Evolutionary conservation across 2,329 filamentous ascomycete species (phyloP).

Genomic region (Lithohypha guttulata): DNA sequence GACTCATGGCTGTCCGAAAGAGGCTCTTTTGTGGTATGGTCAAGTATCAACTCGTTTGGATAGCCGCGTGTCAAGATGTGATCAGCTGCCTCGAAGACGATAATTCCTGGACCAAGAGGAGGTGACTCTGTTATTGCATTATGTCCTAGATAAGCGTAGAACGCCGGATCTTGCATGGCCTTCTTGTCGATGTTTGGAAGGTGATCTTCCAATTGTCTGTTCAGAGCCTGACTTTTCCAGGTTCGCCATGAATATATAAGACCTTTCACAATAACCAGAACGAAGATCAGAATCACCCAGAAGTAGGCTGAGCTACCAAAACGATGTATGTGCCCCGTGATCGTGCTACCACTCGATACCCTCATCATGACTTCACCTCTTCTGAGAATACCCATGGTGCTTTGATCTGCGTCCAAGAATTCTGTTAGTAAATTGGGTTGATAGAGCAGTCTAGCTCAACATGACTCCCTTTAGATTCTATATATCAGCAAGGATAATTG

Average conservation of each 20-base stretch:
- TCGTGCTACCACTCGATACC: too few species aligned
- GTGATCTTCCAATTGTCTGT: background rate
- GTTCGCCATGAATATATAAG: background rate
- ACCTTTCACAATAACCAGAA: background rate
- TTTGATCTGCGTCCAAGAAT: too few species aligned
- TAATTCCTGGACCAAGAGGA: background rate
- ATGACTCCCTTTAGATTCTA: too few species aligned
- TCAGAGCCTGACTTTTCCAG: background rate
- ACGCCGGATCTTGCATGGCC: background rate
- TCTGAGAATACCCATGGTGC: too few species aligned
- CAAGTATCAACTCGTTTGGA: background rate
- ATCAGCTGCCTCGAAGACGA: slow-evolving; percentile 2
- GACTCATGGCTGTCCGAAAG: background rate
- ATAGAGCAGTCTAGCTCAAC: too few species aligned
- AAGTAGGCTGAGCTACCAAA: too few species aligned
- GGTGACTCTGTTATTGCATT: slow-evolving; percentile 3
- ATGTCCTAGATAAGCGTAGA: slow-evolving; percentile 7
- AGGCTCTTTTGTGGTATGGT: background rate
- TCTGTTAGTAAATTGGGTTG: too few species aligned
- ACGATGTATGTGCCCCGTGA: too few species aligned
- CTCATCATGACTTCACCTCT: too few species aligned
- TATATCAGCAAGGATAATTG: too few species aligned
- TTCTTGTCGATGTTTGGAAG: background rate
- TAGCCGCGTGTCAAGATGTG: slow-evolving; percentile 1
- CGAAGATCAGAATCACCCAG: too few species aligned